phyloP scores from a whole-genome alignment of 345 rosid genomes.

The Eucalyptus erythrocorys region DNA sequence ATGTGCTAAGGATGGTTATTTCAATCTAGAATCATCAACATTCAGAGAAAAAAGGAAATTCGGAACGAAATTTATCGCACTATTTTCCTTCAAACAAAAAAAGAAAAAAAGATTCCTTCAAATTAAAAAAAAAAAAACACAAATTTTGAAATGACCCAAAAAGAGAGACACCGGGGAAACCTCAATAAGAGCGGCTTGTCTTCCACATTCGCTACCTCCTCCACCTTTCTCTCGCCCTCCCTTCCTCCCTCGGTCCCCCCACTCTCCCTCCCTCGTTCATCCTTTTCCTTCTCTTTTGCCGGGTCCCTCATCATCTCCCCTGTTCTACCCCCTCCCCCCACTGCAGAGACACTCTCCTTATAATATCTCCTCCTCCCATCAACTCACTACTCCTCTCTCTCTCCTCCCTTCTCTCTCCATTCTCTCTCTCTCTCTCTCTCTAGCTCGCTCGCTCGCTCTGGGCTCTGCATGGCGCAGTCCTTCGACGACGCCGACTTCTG shows the following conservation, averaged over 20 bases:
- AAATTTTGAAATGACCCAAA: not conserved
- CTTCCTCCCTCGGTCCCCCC: conserved; percentile 2
- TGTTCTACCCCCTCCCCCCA: not conserved
- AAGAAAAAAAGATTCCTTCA: too few species aligned
- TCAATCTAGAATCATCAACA: not conserved
- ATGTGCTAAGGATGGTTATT: not conserved
- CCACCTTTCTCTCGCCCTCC: not conserved
- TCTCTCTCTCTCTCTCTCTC: not conserved
- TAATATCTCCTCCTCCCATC: not conserved
- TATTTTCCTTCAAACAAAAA: not conserved
- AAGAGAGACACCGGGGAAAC: conserved; percentile 25
- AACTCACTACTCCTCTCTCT: not conserved
- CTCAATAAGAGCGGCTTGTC: conserved; percentile 52
- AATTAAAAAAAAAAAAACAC: not conserved
- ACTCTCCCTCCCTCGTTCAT: not conserved
- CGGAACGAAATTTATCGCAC: not conserved
- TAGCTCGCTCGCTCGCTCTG: not conserved
- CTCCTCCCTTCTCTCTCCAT: not conserved
- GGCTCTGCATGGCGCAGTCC: conserved; percentile 25
- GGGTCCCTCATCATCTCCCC: conserved; percentile 7
- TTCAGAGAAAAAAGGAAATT: not conserved
- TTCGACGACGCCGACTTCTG: conserved; percentile 23
- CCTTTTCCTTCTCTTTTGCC: not conserved
- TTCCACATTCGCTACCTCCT: conserved; percentile 16
- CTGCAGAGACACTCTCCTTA: not conserved